Base-by-base conservation (phyloP, 2,329 filamentous ascomycete genomes). In the Pseudocercospora musae region DNA sequence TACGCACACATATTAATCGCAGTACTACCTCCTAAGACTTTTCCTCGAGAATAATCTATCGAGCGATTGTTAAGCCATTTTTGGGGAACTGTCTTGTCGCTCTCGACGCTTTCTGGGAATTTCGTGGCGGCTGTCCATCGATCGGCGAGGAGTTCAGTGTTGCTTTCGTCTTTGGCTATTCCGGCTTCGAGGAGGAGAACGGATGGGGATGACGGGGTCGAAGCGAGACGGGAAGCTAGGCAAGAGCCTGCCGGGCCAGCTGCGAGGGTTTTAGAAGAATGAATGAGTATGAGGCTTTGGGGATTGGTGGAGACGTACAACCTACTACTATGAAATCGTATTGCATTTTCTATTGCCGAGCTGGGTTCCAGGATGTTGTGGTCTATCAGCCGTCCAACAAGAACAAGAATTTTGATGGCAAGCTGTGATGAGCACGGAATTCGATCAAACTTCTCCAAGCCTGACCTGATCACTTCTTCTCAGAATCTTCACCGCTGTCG, bases 151-250 rank as follows among this genome's bases (percentile, higher is more conserved):
- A 82, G 75, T 8, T 76, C 72, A 4, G 72, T 75, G 61, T 83
- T 79, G 1, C 80, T 78, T 53, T 86, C 83, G 7, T 70, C 67
- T 1, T 78, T 75, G 11, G 31, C 11, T 13, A 15, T 33, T 10
- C 87, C 87, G 1, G 86, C 86, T 73, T 89, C 87, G 2, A 89
- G 74, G 0, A 89, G 78, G 1, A 89, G 79, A 1, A 89, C 81
- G 0, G 71, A 78, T 0, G 86, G 86, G 8, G 74, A 77, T 37
- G 78, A 77, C 0, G 77, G 40, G 0, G 82, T 76, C 18, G 77
- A 73, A 1, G 84, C 80, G 3, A 89, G 80, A 0, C 78, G 75
- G 1, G 81, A 75, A 0, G 87, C 86, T 13, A 88, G 70, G 1
- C 82, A 76, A 54, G 82, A 82, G 7, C 87, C 87, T 7, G 87